These are phyloP conservation scores for Odontarrhena argentea DNA, from an alignment of 345 rosid species.

Conservation along the genomic window DNA sequence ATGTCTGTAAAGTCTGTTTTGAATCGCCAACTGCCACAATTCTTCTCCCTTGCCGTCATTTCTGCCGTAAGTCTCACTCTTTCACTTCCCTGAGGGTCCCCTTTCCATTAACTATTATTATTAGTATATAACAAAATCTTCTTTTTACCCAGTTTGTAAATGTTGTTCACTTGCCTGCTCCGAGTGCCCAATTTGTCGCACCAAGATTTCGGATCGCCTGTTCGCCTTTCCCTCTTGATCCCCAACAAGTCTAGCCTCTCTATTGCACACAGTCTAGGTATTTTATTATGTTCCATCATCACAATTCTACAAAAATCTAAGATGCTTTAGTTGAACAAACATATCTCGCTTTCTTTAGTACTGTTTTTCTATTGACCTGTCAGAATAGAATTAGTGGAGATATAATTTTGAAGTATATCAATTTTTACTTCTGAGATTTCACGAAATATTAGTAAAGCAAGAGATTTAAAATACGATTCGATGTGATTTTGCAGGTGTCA, in stretches of 20 bases:
- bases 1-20: conserved; percentile 90
- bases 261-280: conserved; percentile 9
- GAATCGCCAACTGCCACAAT: conserved; percentile 90
- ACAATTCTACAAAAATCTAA: not conserved
- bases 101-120: conserved; percentile 10
- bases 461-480: conserved; percentile 11
- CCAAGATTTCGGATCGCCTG: conserved; percentile 81
- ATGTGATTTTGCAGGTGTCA: conserved; percentile 27
- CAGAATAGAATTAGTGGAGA: not conserved
- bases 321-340: not conserved
- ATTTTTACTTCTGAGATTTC: too few relatives aligned
- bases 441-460: not conserved
- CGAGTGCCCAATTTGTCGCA: conserved; percentile 97
- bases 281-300: not conserved
- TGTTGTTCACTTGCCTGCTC: conserved; percentile 95
- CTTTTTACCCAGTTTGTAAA: conserved; percentile 80
- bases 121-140: not conserved
- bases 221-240: conserved; percentile 85
- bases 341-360: too few relatives aligned
- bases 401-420: not conserved
- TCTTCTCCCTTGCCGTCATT: conserved; percentile 95
- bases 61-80: conserved; percentile 70
- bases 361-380: too few relatives aligned
- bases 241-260: conserved; percentile 8
- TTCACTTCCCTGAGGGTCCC: conserved; percentile 5